A percentile compares a stretch with the other conserved stretches of the same genome.
phyloP scores from a whole-genome alignment of 331 rosid species.

The Quercus tomentella region DNA sequence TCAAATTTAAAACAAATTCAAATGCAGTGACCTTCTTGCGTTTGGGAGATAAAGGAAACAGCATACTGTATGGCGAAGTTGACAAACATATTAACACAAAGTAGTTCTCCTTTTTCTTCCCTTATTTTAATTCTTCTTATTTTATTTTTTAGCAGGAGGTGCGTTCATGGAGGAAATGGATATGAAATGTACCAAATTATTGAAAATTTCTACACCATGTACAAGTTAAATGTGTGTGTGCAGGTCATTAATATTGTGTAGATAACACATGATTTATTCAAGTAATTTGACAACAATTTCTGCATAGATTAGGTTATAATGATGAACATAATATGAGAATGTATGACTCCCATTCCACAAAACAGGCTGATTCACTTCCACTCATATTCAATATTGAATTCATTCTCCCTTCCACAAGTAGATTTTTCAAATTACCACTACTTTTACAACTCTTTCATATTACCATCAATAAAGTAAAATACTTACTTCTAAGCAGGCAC shows the following conservation, averaged over 20 bases:
- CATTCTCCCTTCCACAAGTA: neutral
- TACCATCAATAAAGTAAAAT: neutral
- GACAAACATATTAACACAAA: neutral
- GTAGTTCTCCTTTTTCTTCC: neutral
- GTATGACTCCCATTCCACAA: neutral
- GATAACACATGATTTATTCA: conserved; percentile 1
- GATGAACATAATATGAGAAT: neutral
- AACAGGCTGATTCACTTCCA: neutral
- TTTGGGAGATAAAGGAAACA: neutral
- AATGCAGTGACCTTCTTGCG: conserved; percentile 2
- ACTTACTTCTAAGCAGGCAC: neutral
- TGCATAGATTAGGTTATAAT: neutral
- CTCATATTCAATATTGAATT: neutral
- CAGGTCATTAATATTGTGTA: conserved; percentile 3
- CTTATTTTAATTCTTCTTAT: neutral
- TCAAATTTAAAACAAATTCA: conserved; percentile 17
- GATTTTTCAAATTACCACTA: neutral
- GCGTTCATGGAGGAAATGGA: neutral
- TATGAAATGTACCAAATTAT: neutral
- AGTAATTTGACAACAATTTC: neutral
- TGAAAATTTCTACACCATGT: neutral
- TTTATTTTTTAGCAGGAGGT: neutral
- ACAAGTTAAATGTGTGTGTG: neutral
- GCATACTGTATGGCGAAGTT: neutral
- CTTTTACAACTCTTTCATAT: neutral